Percentiles rank a stretch among this genome's conserved stretches.
These are phyloP conservation scores for Penicillium capsulatum DNA, from an alignment of 2,329 filamentous ascomycete species.

Conservation along the genomic window DNA sequence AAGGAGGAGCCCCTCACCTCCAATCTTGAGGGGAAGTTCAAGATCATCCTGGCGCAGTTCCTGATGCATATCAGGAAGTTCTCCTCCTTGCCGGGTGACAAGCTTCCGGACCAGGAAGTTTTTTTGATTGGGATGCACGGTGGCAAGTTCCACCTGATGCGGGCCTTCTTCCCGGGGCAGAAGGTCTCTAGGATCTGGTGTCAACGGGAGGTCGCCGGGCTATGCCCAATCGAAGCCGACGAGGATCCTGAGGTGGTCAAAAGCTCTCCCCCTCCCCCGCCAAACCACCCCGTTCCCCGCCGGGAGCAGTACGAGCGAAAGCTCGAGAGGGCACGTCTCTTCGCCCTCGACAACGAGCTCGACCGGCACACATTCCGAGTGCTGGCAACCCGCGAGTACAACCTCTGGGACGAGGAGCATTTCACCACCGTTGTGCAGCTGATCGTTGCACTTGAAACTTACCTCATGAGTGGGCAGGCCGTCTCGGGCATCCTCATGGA, in stretches of 20 bases:
- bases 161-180: slow-evolving; percentile 25
- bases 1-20: slow-evolving; percentile 11
- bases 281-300: neutral
- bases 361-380: slow-evolving; percentile 21
- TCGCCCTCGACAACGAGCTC: slow-evolving; percentile 13
- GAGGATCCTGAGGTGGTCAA: too few relatives aligned
- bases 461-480: slow-evolving; percentile 28
- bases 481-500: slow-evolving; percentile 23
- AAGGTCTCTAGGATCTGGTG: slow-evolving; percentile 27
- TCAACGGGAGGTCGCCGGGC: slow-evolving; percentile 13
- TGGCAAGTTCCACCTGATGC: slow-evolving; percentile 27
- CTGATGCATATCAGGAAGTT: slow-evolving; percentile 18
- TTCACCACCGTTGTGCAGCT: slow-evolving; percentile 18
- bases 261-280: neutral
- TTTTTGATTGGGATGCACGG: slow-evolving; percentile 29
- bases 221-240: neutral
- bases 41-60: slow-evolving; percentile 26
- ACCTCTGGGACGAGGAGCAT: slow-evolving; percentile 24
- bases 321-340: neutral
- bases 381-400: slow-evolving; percentile 25
- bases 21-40: slow-evolving; percentile 23
- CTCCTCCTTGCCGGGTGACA: slow-evolving; percentile 18
- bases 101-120: slow-evolving; percentile 29
- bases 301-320: too few relatives aligned
- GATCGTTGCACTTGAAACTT: slow-evolving; percentile 22